Percentiles rank a stretch among this genome's conserved stretches.
Conservation (phyloP, 1,139 yeast species). For the Debaryomycetaceae sp. region DNA sequence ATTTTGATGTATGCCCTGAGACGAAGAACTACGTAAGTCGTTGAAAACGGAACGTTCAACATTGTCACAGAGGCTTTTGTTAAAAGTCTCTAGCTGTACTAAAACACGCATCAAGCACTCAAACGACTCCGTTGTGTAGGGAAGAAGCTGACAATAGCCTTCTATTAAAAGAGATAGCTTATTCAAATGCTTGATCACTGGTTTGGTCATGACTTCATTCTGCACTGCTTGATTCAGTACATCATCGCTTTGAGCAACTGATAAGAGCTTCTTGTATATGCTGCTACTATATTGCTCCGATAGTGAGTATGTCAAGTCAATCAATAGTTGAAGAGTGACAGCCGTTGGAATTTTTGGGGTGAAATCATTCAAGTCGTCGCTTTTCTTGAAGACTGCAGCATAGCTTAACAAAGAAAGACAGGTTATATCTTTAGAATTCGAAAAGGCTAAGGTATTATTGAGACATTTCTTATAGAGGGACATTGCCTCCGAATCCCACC, state of each 20-base stretch:
- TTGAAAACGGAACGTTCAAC: constrained; percentile 23
- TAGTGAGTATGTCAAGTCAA: constrained; percentile 7
- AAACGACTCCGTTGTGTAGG: constrained; percentile 13
- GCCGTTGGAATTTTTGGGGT: constrained; percentile 20
- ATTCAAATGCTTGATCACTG: constrained; percentile 50
- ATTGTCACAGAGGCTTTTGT: constrained; percentile 20
- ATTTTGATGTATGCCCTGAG: constrained; percentile 15
- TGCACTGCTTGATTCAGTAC: constrained; percentile 12
- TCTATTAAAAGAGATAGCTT: constrained; percentile 47
- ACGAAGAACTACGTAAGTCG: constrained; percentile 10
- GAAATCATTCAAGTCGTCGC: constrained; percentile 19
- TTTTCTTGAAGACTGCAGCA: constrained; percentile 26
- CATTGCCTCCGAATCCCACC: constrained; percentile 27
- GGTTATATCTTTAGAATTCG: constrained; percentile 21
- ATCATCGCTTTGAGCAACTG: constrained; percentile 6
- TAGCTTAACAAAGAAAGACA: constrained; percentile 32
- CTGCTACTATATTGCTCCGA: constrained; percentile 3
- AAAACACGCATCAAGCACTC: constrained; percentile 19
- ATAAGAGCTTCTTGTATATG: constrained; percentile 18
- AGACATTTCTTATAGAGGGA: constrained; percentile 24
- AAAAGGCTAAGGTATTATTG: constrained; percentile 19
- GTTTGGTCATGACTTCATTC: constrained; percentile 24
- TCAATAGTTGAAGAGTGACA: constrained; percentile 17
- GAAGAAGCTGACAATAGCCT: constrained; percentile 22
- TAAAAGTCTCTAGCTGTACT: constrained; percentile 22